Conservation (phyloP, 2,329 filamentous ascomycete genomes). For the Fusarium sarcochroum region DNA sequence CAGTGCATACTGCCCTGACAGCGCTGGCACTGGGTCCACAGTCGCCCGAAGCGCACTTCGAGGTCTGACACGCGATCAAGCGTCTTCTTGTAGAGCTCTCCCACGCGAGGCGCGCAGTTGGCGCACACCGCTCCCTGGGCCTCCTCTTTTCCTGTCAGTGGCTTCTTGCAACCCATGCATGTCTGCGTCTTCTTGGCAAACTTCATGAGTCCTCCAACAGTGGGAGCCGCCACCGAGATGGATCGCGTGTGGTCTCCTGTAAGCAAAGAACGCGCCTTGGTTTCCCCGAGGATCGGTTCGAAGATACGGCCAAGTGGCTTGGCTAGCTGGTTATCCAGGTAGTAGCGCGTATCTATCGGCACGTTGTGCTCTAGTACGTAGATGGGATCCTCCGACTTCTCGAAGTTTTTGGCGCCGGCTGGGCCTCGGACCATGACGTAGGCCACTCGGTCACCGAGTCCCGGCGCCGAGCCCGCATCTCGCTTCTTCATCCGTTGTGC, state of each 20-base stretch:
- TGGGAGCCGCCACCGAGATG: slow-evolving; percentile 92
- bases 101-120: slow-evolving; percentile 86
- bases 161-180: slow-evolving; percentile 99
- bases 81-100: slow-evolving; percentile 94
- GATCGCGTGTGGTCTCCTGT: slow-evolving; percentile 95
- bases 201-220: slow-evolving; percentile 95
- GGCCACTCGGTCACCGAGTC: slow-evolving; percentile 93
- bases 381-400: slow-evolving; percentile 96
- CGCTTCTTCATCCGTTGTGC: slow-evolving; percentile 97
- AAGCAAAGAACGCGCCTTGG: slow-evolving; percentile 87
- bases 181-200: slow-evolving; percentile 98
- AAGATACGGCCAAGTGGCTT: slow-evolving; percentile 97
- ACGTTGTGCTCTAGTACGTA: slow-evolving; percentile 98
- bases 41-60: slow-evolving; percentile 89
- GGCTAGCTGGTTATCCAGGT: slow-evolving; percentile 96
- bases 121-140: slow-evolving; percentile 88
- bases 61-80: slow-evolving; percentile 90
- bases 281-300: slow-evolving; percentile 96
- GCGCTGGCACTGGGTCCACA: slow-evolving; percentile 98
- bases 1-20: slow-evolving; percentile 99
- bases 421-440: slow-evolving; percentile 98
- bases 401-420: slow-evolving; percentile 92
- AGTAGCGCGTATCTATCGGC: slow-evolving; percentile 98
- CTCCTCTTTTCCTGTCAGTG: slow-evolving; percentile 84
- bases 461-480: slow-evolving; percentile 93